Base-by-base conservation (phyloP, 2,329 filamentous ascomycete species). In the Claviceps maximensis region DNA sequence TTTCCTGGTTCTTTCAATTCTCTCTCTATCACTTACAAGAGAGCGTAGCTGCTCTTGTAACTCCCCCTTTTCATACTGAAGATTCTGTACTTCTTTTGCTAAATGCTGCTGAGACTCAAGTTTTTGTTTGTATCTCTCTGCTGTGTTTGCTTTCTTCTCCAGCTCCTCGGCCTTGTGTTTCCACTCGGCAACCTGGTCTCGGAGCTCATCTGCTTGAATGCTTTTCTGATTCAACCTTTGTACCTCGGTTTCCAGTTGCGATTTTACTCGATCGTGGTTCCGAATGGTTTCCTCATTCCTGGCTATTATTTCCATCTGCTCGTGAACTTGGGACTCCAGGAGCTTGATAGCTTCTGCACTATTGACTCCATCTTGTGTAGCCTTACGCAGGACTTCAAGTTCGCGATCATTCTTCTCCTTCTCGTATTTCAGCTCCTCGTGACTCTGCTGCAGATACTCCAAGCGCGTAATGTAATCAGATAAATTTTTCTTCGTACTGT, bases 301-400 rank as follows among this genome's bases (percentile, higher is more conserved):
- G 41, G 82, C 80, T 61, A 90, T 89, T 49, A 88, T 72, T 54
- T 84, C 76, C 64, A 87, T 83, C 60, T 86, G 82, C 59, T 88
- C 80, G 42, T 78, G 77, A 25, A 84, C 70, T 58, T 77, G 76
- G 45, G 71, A 69, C 58, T 83, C 73, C 59, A 85, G 69, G 55
- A 74, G 67, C 67, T 72, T 71, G 57, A 80, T 74, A 49, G 75
- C 69, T 52, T 75, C 72, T 23, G 70, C 75, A 63, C 70, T 78
- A 65, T 71, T 72, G 65, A 72, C 68, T 63, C 79, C 69, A 70
- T 79, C 68, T 66, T 72, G 59, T 64, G 73, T 69, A 69, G 78
- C 66, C 60, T 74, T 71, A 58, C 72, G 64, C 50, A 77, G 63
- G 52, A 76, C 66, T 62, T 74, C 74, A 9, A 77, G 72, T 62